phyloP scores from a whole-genome alignment of 2,329 filamentous ascomycete species.

The Myriosclerotinia curreyana region DNA sequence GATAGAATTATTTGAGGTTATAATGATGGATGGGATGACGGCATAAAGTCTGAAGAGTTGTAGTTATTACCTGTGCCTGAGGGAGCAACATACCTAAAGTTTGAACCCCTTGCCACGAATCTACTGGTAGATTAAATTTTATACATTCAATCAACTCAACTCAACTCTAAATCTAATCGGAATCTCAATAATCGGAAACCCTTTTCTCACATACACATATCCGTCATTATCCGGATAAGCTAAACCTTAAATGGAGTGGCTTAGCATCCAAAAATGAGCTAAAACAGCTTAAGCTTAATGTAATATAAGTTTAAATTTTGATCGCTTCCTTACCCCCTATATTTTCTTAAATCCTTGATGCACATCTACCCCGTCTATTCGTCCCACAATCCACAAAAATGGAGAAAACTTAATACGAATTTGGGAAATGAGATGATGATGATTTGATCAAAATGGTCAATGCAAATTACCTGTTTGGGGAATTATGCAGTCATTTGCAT shows the following conservation, averaged over 20 bases:
- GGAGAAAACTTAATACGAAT: not conserved
- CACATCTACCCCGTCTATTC: constrained; percentile 1
- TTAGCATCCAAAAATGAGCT: not conserved
- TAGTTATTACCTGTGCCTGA: too few species aligned
- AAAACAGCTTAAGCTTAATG: not conserved
- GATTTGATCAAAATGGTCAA: not conserved
- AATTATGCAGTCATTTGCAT: not conserved
- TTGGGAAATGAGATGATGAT: constrained; percentile 11
- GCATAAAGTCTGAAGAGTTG: too few species aligned
- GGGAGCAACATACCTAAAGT: too few species aligned
- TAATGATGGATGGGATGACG: too few species aligned
- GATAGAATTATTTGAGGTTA: too few species aligned
- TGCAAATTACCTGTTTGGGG: not conserved
- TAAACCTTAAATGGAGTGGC: constrained; percentile 1
- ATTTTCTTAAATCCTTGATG: not conserved
- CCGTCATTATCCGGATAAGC: not conserved
- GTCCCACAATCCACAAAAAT: not conserved
- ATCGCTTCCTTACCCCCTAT: constrained; percentile 16
- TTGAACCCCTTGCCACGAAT: too few species aligned
- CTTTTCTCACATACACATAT: not conserved
- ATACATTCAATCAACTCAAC: too few species aligned
- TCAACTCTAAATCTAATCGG: too few species aligned
- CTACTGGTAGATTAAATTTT: too few species aligned
- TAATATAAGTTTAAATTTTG: constrained; percentile 5
- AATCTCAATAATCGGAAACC: too few species aligned